phyloP scores from a whole-genome alignment of 305 asterid species.

The Plantago rigida region DNA sequence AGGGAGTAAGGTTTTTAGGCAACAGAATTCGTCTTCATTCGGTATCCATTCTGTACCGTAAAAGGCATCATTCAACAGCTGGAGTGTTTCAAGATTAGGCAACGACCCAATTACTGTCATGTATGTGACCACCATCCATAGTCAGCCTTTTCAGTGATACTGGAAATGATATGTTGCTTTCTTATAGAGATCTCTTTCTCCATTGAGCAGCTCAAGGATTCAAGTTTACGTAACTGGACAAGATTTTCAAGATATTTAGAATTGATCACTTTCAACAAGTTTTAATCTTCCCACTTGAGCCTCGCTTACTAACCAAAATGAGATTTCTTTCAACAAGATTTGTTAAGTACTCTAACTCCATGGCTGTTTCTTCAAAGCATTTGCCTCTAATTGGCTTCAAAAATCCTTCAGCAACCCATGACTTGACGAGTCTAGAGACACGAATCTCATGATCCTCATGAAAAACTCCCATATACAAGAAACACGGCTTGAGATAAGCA shows the following conservation, averaged over 20 bases:
- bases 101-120: background rate
- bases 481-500: too few species aligned
- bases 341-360: too few species aligned
- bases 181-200: background rate
- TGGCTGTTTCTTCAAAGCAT: too few species aligned
- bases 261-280: background rate
- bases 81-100: background rate
- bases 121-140: background rate
- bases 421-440: too few species aligned
- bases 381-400: too few species aligned
- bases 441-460: too few species aligned
- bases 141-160: background rate
- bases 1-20: background rate
- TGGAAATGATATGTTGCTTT: background rate
- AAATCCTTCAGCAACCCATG: too few species aligned
- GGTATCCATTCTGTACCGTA: background rate
- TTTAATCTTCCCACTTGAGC: too few species aligned
- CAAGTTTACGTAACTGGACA: background rate
- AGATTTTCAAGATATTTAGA: background rate
- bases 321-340: too few species aligned
- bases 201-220: background rate
- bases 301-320: too few species aligned
- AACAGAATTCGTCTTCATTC: background rate
- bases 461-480: too few species aligned
- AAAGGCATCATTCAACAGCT: background rate